Conservation (phyloP, 2,329 filamentous ascomycete species). For the Periconia sp. region DNA sequence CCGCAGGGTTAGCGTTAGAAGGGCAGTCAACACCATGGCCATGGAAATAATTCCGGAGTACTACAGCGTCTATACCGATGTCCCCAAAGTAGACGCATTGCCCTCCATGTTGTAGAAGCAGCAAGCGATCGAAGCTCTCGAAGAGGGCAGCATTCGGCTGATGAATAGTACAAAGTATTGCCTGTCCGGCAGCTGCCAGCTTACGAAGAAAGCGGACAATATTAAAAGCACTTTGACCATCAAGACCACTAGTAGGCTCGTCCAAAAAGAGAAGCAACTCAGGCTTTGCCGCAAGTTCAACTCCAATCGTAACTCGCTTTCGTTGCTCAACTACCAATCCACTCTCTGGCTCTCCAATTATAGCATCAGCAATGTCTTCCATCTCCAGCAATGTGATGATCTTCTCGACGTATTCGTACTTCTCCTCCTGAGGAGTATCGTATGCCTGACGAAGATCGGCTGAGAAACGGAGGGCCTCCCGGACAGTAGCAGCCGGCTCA, state of each 20-base stretch:
- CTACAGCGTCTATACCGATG: constrained; percentile 74
- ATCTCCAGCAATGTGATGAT: constrained; percentile 68
- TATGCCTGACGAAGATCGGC: constrained; percentile 67
- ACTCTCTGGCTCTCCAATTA: constrained; percentile 65
- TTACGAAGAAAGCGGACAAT: constrained; percentile 80
- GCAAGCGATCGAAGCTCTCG: constrained; percentile 82
- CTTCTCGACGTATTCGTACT: constrained; percentile 69
- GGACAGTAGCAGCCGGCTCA: constrained; percentile 65
- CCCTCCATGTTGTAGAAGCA: constrained; percentile 79
- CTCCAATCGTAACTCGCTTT: constrained; percentile 69
- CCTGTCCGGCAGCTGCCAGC: constrained; percentile 77
- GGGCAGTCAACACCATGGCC: constrained; percentile 64
- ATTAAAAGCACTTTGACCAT: constrained; percentile 75
- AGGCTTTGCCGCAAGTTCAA: constrained; percentile 68
- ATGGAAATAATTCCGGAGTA: constrained; percentile 65
- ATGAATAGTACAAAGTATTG: constrained; percentile 88
- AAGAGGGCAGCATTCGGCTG: constrained; percentile 88
- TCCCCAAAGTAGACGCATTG: constrained; percentile 86
- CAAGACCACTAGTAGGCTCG: constrained; percentile 77
- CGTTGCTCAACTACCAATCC: constrained; percentile 71
- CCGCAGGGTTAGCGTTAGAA: constrained; percentile 61
- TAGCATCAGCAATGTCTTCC: constrained; percentile 69
- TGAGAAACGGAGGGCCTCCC: constrained; percentile 70
- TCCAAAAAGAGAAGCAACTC: constrained; percentile 78
- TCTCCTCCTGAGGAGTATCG: constrained; percentile 63